Evolutionary conservation across 2,329 filamentous ascomycete species (phyloP), one percentile per base, ranked within the genome.

Genomic region (Calonectria fujianensis): DNA sequence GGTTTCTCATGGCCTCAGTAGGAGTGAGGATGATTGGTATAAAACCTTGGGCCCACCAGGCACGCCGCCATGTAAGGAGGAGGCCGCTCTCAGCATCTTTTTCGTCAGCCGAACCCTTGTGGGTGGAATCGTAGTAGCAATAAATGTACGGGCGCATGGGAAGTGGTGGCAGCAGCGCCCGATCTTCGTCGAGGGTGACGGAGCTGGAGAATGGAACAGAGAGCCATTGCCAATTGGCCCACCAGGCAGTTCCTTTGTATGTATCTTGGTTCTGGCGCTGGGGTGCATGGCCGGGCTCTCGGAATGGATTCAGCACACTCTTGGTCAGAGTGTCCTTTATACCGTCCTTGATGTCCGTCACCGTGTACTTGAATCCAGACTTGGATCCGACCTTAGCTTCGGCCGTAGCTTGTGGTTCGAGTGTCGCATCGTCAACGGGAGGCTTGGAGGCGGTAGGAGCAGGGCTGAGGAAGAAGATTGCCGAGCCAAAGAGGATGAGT

Each of bases 41-140:
- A 86, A 98, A 98, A 14, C 96, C 97, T 81, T 97, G 93, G 0
- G 96, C 95, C 95, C 95, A 98, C 96, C 96, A 98, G 3, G 96
- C 96, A 59, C 95, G 91, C 74, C 96, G 91, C 97, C 97, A 98
- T 69, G 94, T 94, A 72, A 98, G 87, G 64, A 98, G 89, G 74
- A 98, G 86, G 73, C 93, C 91, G 81, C 93, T 93, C 83, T 98
- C 95, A 5, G 95, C 94, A 74, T 94, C 91, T 79, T 91, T 91
- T 66, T 91, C 89, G 24, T 90, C 90, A 64, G 90, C 88, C 39
- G 94, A 90, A 84, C 93, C 93, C 75, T 90, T 86, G 24, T 88
- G 84, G 6, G 91, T 91, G 14, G 91, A 87, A 81, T 98, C 95
- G 83, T 98, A 98, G 85, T 96, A 98, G 77, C 96, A 98, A 85